A percentile compares a stretch with the other conserved stretches of the same genome.
Conservation (phyloP, 352 stramenopile species). For the Pythium grandisporangium region DNA sequence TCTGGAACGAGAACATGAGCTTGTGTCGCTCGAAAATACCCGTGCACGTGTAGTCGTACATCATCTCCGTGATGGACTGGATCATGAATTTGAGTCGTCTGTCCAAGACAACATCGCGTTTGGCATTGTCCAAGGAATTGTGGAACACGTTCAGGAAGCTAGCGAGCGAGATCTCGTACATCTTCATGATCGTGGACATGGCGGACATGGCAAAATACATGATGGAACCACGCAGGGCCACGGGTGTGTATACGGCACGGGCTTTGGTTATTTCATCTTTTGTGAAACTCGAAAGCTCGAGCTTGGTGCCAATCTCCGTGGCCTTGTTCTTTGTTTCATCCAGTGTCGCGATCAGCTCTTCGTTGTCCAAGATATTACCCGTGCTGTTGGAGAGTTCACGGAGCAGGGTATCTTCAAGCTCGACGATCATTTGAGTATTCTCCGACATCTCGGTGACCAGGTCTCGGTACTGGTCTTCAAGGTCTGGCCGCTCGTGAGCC, state of each 20-base stretch:
- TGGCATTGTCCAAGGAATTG: conserved; percentile 84
- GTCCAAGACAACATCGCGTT: conserved; percentile 86
- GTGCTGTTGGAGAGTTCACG: conserved; percentile 85
- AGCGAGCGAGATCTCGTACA: conserved; percentile 94
- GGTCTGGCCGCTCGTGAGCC: conserved; percentile 86
- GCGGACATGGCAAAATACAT: conserved; percentile 93
- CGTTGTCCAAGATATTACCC: conserved; percentile 93
- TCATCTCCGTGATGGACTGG: conserved; percentile 86
- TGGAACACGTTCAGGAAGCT: conserved; percentile 91
- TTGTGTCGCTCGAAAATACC: conserved; percentile 97
- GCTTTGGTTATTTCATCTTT: conserved; percentile 93
- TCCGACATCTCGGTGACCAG: conserved; percentile 91
- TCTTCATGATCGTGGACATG: conserved; percentile 90
- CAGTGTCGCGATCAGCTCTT: conserved; percentile 91
- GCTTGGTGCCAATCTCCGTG: conserved; percentile 90
- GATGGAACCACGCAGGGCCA: conserved; percentile 88
- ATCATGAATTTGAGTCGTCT: conserved; percentile 86
- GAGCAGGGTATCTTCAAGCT: conserved; percentile 90
- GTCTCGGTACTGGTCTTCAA: conserved; percentile 90
- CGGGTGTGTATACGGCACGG: conserved; percentile 85
- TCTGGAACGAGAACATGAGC: conserved; percentile 95
- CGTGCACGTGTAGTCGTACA: conserved; percentile 96
- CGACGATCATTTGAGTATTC: conserved; percentile 89
- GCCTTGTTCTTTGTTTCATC: conserved; percentile 94
- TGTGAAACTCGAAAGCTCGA: conserved; percentile 89